Percentiles rank a stretch among this genome's conserved stretches.
phyloP scores from a whole-genome alignment of 1,284 basidiomycete species.

The Pseudozyma hubeiensis region DNA sequence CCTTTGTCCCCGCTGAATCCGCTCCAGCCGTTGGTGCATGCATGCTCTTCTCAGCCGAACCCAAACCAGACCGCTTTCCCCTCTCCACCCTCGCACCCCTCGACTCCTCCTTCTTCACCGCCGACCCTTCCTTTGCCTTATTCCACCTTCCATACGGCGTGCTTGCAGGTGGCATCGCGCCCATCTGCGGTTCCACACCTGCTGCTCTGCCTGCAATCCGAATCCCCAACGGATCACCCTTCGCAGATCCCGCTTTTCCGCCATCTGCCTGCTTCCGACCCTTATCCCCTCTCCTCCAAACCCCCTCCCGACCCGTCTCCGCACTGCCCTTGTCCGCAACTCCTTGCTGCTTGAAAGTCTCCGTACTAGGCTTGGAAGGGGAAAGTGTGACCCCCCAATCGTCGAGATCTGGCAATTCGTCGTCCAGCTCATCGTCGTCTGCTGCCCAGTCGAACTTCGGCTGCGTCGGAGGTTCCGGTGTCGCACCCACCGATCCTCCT shows the following conservation, averaged over 20 bases:
- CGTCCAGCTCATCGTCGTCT: constrained; percentile 57
- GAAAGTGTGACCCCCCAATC: constrained; percentile 55
- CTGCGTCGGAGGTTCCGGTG: constrained; percentile 11
- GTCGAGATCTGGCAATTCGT: constrained; percentile 55
- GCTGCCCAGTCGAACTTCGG: constrained; percentile 58
- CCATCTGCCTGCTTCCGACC: neutral
- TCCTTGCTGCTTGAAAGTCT: neutral
- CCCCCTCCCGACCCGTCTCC: too few relatives aligned
- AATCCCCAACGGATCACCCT: constrained; percentile 20
- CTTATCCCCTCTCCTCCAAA: too few relatives aligned
- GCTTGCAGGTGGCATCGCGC: constrained; percentile 15
- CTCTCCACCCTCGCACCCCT: neutral
- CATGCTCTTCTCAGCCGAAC: constrained; percentile 5
- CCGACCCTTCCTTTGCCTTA: neutral
- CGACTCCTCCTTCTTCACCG: neutral
- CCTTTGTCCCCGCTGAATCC: neutral
- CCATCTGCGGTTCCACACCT: constrained; percentile 15
- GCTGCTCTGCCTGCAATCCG: constrained; percentile 45
- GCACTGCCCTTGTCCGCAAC: neutral
- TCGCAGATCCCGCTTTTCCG: neutral
- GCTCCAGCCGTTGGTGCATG: constrained; percentile 12
- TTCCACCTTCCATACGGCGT: constrained; percentile 50
- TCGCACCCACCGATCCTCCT: constrained; percentile 1
- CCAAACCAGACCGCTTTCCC: neutral
- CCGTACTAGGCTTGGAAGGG: constrained; percentile 20